Conservation (phyloP, 2,329 filamentous ascomycete genomes). For the Thermothelomyces thermophilus region DNA sequence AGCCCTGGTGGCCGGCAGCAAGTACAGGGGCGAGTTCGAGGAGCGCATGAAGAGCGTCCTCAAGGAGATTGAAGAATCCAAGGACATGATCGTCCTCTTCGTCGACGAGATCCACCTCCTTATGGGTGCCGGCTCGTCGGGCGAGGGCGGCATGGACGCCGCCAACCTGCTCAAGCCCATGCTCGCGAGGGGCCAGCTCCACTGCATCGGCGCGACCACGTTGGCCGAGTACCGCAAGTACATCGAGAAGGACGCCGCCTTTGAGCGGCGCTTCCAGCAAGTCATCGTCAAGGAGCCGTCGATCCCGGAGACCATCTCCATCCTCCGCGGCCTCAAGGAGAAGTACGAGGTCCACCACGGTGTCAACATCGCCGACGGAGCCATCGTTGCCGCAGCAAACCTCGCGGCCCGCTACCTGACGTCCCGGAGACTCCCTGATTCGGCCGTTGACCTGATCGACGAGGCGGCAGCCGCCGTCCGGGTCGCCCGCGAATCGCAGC, state of each 20-base stretch:
- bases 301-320: constrained; percentile 86
- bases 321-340: constrained; percentile 96
- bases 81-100: constrained; percentile 95
- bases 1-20: constrained; percentile 91
- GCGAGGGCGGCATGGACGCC: constrained; percentile 97
- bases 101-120: constrained; percentile 98
- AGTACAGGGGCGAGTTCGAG: constrained; percentile 97
- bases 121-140: constrained; percentile 92
- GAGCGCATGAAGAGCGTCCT: constrained; percentile 98
- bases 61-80: constrained; percentile 91
- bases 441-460: constrained; percentile 92
- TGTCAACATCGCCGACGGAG: constrained; percentile 91
- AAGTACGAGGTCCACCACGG: constrained; percentile 98
- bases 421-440: constrained; percentile 83
- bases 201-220: constrained; percentile 97
- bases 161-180: constrained; percentile 97
- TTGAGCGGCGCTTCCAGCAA: constrained; percentile 97
- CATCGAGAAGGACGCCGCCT: constrained; percentile 96
- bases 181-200: constrained; percentile 90
- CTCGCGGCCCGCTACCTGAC: constrained; percentile 92
- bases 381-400: constrained; percentile 85
- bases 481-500: constrained; percentile 91
- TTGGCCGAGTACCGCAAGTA: constrained; percentile 96
- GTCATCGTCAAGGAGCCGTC: constrained; percentile 92
- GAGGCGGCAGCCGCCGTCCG: constrained; percentile 95